Base-by-base conservation (phyloP, 495 filamentous ascomycete species). In the Pyrenula aspistea region DNA sequence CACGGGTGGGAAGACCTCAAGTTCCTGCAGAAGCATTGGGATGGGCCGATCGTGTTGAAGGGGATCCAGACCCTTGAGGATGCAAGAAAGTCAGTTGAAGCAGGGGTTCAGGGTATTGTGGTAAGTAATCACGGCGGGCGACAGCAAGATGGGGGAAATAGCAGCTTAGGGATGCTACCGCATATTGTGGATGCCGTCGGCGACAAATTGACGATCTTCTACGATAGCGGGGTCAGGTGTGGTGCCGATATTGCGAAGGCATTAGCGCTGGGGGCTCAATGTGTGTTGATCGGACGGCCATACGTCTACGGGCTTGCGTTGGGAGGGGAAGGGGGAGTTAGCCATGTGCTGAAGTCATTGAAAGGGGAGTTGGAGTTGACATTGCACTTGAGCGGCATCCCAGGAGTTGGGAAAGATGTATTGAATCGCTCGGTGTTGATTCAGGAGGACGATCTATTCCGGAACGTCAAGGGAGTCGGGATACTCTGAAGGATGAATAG, bases 31-130 rank as follows among this genome's bases (percentile, higher is more conserved):
- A 15, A 63, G 20, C 56, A 68, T 20, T 69, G 66, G 64, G 58
- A 66, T 0, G 65, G 72, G 55, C 80, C 79, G n/a, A 81, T 84
- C 55, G 71, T 65, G 2, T 63, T 84, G 12, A 83, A 83, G 63
- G 78, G 79, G 0, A 79, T 82, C 25, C 78, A 83, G 64, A 69
- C 68, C 42, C 77, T 80, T 2, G 65, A 61, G 2, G 79, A 81
- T 66, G 80, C 79, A 54, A 64, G 66, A 56, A 77, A 72, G 61
- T 78, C 77, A 25, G 79, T 80, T 1, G 72, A 83, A 63, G 25
- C 69, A 24, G 80, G 77, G 8, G 71, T 75, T 47, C 76, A 81
- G 64, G 78, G 77, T 1, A 81, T 82, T 57, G 75, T 82, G 0
- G 78, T 84, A n/a, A 74, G 66, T 22, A 56, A 71, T 10, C 31